These are phyloP conservation scores for Micractinium conductrix DNA, from an alignment of 139 green algal genomes.

Conservation along the genomic window DNA sequence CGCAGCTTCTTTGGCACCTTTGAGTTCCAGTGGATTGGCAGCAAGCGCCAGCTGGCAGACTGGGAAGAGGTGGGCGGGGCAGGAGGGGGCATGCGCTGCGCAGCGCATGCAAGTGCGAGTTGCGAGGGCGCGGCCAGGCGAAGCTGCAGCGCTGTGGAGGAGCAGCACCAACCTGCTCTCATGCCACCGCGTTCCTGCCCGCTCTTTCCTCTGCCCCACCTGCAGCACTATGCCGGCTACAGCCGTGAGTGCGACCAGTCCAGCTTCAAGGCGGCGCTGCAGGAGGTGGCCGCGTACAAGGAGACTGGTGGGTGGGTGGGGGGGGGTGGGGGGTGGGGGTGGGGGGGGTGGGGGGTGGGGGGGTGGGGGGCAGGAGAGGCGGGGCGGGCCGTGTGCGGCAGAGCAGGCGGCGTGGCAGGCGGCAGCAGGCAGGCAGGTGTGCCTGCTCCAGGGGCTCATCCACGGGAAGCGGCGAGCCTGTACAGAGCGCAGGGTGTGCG, in stretches of 20 bases:
- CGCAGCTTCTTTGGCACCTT: constrained; percentile 44
- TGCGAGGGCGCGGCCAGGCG: too few species aligned
- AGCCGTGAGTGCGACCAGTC: constrained; percentile 34
- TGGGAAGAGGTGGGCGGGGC: constrained; percentile 27
- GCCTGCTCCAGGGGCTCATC: too few species aligned
- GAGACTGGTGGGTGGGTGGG: constrained; percentile 7
- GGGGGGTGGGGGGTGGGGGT: too few species aligned
- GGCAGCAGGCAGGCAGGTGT: too few species aligned
- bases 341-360: too few species aligned
- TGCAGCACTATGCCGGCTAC: constrained; percentile 28
- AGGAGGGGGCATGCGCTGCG: too few species aligned
- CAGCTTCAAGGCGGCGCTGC: constrained; percentile 24
- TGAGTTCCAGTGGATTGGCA: constrained; percentile 48
- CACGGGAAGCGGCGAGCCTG: too few species aligned
- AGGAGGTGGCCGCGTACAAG: constrained; percentile 32
- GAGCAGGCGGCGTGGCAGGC: too few species aligned
- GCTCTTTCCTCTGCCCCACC: not conserved
- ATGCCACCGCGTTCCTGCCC: not conserved
- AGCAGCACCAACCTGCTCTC: not conserved
- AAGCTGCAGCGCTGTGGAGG: not conserved
- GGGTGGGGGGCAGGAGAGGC: too few species aligned
- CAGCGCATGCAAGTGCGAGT: too few species aligned
- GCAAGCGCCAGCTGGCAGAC: constrained; percentile 39
- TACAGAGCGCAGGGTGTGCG: too few species aligned
- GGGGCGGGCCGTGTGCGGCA: too few species aligned